Evolutionary conservation across 1,284 basidiomycete species (phyloP).

Genomic region (Chiua sp.): DNA sequence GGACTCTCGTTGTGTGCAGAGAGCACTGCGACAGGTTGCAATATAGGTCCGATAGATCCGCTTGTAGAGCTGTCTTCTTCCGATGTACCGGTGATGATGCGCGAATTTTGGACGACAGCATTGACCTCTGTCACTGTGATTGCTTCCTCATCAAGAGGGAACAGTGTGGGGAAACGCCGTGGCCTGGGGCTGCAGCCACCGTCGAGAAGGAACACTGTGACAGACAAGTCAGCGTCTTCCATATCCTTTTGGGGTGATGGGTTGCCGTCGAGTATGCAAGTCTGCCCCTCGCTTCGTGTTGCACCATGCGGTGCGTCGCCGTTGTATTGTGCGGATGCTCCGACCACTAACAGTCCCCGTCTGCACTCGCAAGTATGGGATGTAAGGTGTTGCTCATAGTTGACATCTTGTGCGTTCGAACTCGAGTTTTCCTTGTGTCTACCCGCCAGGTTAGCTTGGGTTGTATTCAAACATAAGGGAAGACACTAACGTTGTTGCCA

Average conservation of each 20-base stretch:
- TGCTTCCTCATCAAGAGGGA: too few species aligned
- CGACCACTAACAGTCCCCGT: too few species aligned
- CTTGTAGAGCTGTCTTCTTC: not conserved
- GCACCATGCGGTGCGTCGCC: not conserved
- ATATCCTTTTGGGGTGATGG: too few species aligned
- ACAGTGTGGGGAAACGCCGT: too few species aligned
- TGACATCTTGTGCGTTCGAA: not conserved
- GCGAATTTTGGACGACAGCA: not conserved
- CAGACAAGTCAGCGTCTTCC: not conserved
- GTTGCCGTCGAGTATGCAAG: not conserved
- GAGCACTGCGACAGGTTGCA: not conserved
- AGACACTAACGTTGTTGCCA: constrained; percentile 1
- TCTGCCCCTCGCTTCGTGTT: not conserved
- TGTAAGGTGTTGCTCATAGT: too few species aligned
- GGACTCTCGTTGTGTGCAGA: not conserved
- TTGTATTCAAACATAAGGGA: not conserved
- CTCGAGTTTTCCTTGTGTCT: not conserved
- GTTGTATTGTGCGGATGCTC: not conserved
- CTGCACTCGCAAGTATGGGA: too few species aligned
- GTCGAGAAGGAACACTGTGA: too few species aligned
- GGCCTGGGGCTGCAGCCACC: too few species aligned
- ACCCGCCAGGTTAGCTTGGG: constrained; percentile 1
- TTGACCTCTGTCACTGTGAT: not conserved
- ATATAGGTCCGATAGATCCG: not conserved
- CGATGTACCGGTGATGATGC: not conserved